Conservation (phyloP, 306 rosid genomes). For the Parietaria judaica region DNA sequence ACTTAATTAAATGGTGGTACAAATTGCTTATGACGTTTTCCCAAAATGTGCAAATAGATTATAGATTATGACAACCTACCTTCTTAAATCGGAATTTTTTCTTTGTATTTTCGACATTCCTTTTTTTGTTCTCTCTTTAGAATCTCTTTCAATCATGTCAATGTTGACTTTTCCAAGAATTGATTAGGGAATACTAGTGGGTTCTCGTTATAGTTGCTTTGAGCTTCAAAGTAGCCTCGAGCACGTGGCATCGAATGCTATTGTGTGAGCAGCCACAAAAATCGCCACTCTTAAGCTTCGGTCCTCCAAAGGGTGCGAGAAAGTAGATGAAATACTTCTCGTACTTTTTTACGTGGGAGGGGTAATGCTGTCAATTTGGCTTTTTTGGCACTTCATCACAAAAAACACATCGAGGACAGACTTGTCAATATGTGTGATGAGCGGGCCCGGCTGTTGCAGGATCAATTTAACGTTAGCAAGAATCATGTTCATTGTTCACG, state of each 20-base stretch:
- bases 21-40: not conserved
- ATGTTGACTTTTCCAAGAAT: conserved; percentile 22
- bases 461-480: conserved; percentile 92
- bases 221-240: conserved; percentile 33
- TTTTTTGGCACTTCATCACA: conserved; percentile 48
- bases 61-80: too few species aligned
- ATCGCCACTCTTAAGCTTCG: conserved; percentile 26
- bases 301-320: conserved; percentile 52
- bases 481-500: conserved; percentile 94
- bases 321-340: conserved; percentile 65
- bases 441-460: conserved; percentile 76
- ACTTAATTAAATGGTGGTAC: not conserved
- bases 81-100: too few species aligned
- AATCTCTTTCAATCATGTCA: conserved; percentile 27
- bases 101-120: conserved; percentile 1
- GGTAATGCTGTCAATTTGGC: conserved; percentile 43
- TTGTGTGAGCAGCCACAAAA: conserved; percentile 19
- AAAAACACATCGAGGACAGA: conserved; percentile 48
- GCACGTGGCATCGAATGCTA: conserved; percentile 26
- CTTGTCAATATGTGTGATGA: conserved; percentile 39
- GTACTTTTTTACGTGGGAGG: conserved; percentile 43
- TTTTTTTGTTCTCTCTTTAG: conserved; percentile 24
- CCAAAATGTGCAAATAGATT: too few species aligned
- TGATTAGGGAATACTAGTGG: conserved; percentile 45
- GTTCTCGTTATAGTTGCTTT: conserved; percentile 41